Evolutionary conservation across 768 basidiomycete species (phyloP).

Genomic region (Hypsizygus marmoreus): DNA sequence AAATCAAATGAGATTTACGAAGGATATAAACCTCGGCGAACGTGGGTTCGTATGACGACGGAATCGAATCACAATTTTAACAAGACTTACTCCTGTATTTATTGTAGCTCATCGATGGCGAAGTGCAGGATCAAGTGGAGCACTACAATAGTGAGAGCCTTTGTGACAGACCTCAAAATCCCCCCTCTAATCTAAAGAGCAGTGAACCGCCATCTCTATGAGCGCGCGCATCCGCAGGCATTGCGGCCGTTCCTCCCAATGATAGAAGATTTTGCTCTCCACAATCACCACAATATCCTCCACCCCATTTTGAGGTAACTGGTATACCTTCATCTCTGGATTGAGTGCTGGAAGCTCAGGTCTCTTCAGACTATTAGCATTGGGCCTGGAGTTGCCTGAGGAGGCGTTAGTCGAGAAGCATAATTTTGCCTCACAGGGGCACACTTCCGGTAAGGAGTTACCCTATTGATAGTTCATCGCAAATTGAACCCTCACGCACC

Average conservation of each 20-base stretch:
- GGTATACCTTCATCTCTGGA: neutral
- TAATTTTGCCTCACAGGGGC: slow-evolving; percentile 33
- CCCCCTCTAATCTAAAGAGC: neutral
- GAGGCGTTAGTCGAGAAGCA: slow-evolving; percentile 43
- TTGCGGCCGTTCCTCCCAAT: slow-evolving; percentile 37
- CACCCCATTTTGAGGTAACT: slow-evolving; percentile 37
- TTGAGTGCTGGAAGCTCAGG: neutral
- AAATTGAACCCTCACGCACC: neutral
- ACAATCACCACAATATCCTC: slow-evolving; percentile 39
- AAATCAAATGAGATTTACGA: slow-evolving; percentile 43
- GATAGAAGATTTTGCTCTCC: slow-evolving; percentile 35
- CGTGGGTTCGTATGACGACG: slow-evolving; percentile 21
- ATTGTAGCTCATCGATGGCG: slow-evolving; percentile 57
- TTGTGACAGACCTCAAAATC: neutral
- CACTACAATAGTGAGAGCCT: slow-evolving; percentile 55
- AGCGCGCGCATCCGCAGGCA: slow-evolving; percentile 34
- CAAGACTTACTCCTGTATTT: no score
- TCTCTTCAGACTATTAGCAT: slow-evolving; percentile 31
- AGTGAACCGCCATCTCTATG: slow-evolving; percentile 36
- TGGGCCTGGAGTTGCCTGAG: slow-evolving; percentile 47
- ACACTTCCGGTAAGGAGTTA: slow-evolving; percentile 34
- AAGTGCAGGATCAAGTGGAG: slow-evolving; percentile 66
- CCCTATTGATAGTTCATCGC: neutral
- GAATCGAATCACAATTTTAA: no score
- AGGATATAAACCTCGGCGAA: slow-evolving; percentile 27